Base-by-base conservation (phyloP, 495 filamentous ascomycete species). In the Cercophora scortea region DNA sequence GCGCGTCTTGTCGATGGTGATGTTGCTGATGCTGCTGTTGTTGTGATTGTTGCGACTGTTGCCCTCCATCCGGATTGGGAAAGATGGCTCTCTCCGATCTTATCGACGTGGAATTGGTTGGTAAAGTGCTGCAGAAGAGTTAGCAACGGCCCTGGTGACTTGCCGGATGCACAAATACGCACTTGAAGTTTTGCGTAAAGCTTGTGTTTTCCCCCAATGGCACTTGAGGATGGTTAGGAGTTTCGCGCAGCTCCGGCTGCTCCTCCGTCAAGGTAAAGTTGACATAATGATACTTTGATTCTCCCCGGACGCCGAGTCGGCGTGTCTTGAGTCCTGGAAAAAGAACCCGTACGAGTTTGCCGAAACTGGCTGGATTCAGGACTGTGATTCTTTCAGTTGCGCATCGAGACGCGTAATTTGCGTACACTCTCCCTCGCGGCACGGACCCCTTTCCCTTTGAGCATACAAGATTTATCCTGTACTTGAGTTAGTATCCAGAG, bases 241-340 rank as follows among this genome's bases (percentile, higher is more conserved):
- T 40, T 13, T 73, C 71, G n/a, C 64, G 62, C 6, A 71, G 51
- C 6, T 78, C 76, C n/a, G 71, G 71, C 53, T 77, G 71, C 45
- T 86, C 83, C 33, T 86, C 81, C 17, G 72, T 77, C 34, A 96
- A 75, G 3, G 80, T 82, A 63, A 96, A 83, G 63, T 92, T 88
- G 42, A 93, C 89, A 62, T 98, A 98, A 62, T 98, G 94, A 66
- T 98, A 98, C 66, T 98, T 98, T 6, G 94, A 97, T 70, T 96
- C 90, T 41, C 94, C 94, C 17, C 93, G 84, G 40, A 97, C 90
- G 42, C 93, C 93, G 11, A 98, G 76, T 46, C 93, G 79, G 39
- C 93, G 80, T 10, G 93, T 97, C 63, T 94, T 90, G 15, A 98
- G 82, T 42, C 89, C 90, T 1, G 91, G 92, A 56, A 96, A 98